phyloP scores from a whole-genome alignment of 2,329 filamentous ascomycete species.

The Fusarium paranaense region DNA sequence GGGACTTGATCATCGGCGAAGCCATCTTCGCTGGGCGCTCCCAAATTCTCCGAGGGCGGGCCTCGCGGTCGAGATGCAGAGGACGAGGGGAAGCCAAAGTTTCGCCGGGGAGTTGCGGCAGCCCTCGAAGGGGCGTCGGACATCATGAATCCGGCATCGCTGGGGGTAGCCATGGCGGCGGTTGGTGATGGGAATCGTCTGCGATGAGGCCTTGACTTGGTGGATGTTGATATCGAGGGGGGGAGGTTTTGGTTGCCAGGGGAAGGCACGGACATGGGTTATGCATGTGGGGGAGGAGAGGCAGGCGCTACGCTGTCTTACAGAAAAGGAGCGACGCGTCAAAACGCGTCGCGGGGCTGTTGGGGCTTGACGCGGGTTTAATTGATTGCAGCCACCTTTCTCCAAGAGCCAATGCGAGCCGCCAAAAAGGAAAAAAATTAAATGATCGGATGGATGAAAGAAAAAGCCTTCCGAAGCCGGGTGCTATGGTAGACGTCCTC shows the following conservation, averaged over 20 bases:
- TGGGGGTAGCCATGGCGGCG: conserved; percentile 62
- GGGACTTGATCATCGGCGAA: conserved; percentile 75
- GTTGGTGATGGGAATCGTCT: not conserved
- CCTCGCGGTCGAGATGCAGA: conserved; percentile 65
- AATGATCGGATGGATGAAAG: not conserved
- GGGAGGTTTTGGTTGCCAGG: conserved; percentile 37
- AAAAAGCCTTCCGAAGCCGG: not conserved
- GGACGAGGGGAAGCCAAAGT: conserved; percentile 60
- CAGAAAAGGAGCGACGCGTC: conserved; percentile 42
- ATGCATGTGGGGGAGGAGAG: conserved; percentile 18
- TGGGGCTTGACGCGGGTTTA: conserved; percentile 49
- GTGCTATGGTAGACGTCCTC: not conserved
- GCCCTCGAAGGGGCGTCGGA: conserved; percentile 64
- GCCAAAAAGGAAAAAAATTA: not conserved
- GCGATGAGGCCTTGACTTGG: conserved; percentile 1
- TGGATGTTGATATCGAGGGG: conserved; percentile 35
- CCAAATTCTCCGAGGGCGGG: conserved; percentile 72
- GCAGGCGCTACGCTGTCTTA: not conserved
- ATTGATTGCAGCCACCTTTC: conserved; percentile 51
- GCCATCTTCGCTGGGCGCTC: conserved; percentile 71
- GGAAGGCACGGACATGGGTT: conserved; percentile 30
- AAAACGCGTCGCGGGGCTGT: conserved; percentile 46
- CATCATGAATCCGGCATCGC: conserved; percentile 68
- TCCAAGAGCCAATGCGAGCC: not conserved
- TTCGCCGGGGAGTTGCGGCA: conserved; percentile 57